phyloP scores from a whole-genome alignment of 805 yeast genomes.

The Starmerella bombicola region DNA sequence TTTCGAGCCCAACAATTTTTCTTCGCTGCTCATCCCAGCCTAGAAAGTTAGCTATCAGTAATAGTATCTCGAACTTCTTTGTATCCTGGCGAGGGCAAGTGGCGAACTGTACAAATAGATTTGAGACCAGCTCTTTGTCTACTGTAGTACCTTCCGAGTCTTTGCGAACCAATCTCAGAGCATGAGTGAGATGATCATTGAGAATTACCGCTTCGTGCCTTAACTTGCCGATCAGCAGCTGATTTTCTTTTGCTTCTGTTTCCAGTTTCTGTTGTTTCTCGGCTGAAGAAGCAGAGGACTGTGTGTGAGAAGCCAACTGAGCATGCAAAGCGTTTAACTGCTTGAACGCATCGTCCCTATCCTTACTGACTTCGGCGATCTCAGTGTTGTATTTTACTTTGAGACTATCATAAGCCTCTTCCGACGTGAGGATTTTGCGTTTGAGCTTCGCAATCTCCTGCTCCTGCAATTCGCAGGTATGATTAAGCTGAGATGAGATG shows the following conservation, averaged over 20 bases:
- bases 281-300: constrained; percentile 2
- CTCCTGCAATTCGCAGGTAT: constrained; percentile 7
- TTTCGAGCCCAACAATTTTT: constrained; percentile 26
- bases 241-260: constrained; percentile 49
- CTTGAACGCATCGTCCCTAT: neutral
- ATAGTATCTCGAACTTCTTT: constrained; percentile 85
- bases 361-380: constrained; percentile 3
- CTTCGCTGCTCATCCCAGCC: constrained; percentile 66
- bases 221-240: constrained; percentile 71
- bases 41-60: constrained; percentile 65
- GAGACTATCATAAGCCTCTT: neutral
- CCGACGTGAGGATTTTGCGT: constrained; percentile 22
- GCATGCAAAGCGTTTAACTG: constrained; percentile 5
- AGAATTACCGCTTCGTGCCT: constrained; percentile 88
- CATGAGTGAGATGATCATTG: constrained; percentile 92
- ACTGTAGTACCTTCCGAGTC: constrained; percentile 64
- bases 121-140: constrained; percentile 80
- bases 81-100: constrained; percentile 86
- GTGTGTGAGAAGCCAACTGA: constrained; percentile 1
- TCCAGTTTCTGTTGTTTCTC: constrained; percentile 27
- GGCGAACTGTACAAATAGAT: constrained; percentile 71
- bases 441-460: constrained; percentile 26
- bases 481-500: neutral
- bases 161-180: constrained; percentile 68
- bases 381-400: neutral